These are phyloP conservation scores for Raddia guianensis DNA, from an alignment of 176 grass and related monocot genomes.

Conservation along the genomic window DNA sequence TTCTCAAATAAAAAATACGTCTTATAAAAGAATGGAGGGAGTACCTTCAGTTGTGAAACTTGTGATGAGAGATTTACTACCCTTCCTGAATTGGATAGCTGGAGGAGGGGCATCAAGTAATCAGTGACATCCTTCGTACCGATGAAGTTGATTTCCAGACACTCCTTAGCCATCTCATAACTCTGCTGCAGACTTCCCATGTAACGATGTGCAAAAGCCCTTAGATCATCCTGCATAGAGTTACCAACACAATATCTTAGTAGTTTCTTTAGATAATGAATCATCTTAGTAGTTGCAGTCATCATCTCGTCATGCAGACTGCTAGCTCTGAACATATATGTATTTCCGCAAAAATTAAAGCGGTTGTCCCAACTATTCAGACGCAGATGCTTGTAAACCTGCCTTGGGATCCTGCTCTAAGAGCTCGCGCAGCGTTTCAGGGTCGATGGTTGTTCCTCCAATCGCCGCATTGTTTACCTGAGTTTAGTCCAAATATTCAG, in stretches of 20 bases:
- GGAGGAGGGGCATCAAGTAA: conserved; percentile 49
- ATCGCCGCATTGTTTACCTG: conserved; percentile 50
- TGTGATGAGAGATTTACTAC: conserved; percentile 57
- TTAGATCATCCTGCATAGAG: not conserved
- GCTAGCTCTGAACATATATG: not conserved
- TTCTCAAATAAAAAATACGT: no score
- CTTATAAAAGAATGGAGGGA: no score
- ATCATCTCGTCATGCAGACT: not conserved
- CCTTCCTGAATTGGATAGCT: conserved; percentile 45
- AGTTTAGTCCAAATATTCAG: not conserved
- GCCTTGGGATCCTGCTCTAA: conserved; percentile 28
- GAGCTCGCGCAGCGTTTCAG: conserved; percentile 22
- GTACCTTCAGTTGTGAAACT: conserved; percentile 45
- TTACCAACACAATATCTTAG: not conserved
- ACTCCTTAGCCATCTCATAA: conserved; percentile 57
- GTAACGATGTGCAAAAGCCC: conserved; percentile 16
- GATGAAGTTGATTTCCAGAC: conserved; percentile 54
- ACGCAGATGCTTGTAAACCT: not conserved
- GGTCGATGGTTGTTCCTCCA: conserved; percentile 31
- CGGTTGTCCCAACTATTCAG: not conserved
- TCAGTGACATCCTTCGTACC: conserved; percentile 51
- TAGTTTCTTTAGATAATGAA: no score
- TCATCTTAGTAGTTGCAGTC: not conserved
- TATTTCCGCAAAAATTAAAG: not conserved
- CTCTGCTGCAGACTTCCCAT: conserved; percentile 29